These are phyloP conservation scores for Anthostomella pinea DNA, from an alignment of 2,329 filamentous ascomycete genomes.

Conservation along the genomic window DNA sequence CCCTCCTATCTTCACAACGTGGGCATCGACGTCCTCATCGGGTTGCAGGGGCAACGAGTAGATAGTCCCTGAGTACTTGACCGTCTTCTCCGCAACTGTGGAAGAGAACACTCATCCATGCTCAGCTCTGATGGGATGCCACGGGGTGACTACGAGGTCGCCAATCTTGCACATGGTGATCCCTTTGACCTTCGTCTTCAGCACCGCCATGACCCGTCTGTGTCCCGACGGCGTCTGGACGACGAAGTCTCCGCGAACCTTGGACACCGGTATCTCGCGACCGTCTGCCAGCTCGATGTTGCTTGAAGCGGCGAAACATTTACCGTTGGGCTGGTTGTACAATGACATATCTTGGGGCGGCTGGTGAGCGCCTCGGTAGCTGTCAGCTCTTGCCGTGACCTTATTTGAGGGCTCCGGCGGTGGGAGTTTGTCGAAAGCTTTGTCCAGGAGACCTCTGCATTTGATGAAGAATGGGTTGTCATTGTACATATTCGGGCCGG, in stretches of 20 bases:
- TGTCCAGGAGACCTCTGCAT: constrained; percentile 50
- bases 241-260: constrained; percentile 43
- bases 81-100: constrained; percentile 29
- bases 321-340: constrained; percentile 41
- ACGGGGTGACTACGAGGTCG: constrained; percentile 52
- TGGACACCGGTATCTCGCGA: constrained; percentile 37
- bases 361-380: constrained; percentile 10
- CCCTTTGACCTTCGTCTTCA: constrained; percentile 45
- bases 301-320: constrained; percentile 54
- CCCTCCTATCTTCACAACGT: constrained; percentile 48
- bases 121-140: constrained; percentile 52
- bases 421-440: constrained; percentile 44
- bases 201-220: constrained; percentile 47
- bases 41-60: constrained; percentile 57
- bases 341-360: constrained; percentile 5
- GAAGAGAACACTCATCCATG: constrained; percentile 47
- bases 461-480: constrained; percentile 49
- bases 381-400: constrained; percentile 19
- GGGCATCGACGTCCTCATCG: constrained; percentile 41
- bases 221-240: constrained; percentile 51
- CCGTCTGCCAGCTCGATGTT: constrained; percentile 44
- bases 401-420: constrained; percentile 39
- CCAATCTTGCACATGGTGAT: constrained; percentile 45
- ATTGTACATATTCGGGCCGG: constrained; percentile 55
- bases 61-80: constrained; percentile 48